Evolutionary conservation across 108 stramenopile genomes (phyloP), one percentile per base, ranked within the genome.

Genomic region (Skeletonema tropicum): DNA sequence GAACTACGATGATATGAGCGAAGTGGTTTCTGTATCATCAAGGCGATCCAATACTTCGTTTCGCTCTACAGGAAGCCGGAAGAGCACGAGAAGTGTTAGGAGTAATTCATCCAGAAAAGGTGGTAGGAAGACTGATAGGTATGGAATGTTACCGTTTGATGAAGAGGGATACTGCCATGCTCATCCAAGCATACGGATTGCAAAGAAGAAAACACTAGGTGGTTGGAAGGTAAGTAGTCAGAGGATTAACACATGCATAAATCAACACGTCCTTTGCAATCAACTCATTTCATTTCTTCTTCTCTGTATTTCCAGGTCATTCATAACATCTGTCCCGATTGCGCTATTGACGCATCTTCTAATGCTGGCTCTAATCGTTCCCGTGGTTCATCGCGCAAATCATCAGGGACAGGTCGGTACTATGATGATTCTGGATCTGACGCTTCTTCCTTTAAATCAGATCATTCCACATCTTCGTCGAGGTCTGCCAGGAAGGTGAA

Each of bases 121-220:
- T 25, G 80, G 80, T 1, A 65, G 45, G 26, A 82, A 75, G 63
- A 75, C 74, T 0, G 73, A 74, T 67, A 38, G 80, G 25, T 82
- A 74, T 52, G 80, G 68, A 19, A 74, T 59, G 5, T 48, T 82
- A 23, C 80, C 80, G 8, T 82, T 82, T 66, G 80, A 82, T 31
- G 74, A 58, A 8, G 80, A 82, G 58, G 80, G 80, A 7, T 82
- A 75, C 58, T 82, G 80, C 23, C 80, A 82, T 33, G 80, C 80
- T 10, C 80, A 82, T 67, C 80, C 80, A 2, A 49, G 64, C 11
- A 65, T 75, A 0, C 63, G 74, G 8, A 52, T 82, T n/a, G 80
- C 80, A 13, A 82, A 82, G 57, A 82, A 82, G 74, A 82, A 82
- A 69, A 64, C 80, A 8, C 39, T 82, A 39, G 80, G 80, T 26